phyloP scores from a whole-genome alignment of 2,329 filamentous ascomycete genomes.

The Coniochaeta prunicola region DNA sequence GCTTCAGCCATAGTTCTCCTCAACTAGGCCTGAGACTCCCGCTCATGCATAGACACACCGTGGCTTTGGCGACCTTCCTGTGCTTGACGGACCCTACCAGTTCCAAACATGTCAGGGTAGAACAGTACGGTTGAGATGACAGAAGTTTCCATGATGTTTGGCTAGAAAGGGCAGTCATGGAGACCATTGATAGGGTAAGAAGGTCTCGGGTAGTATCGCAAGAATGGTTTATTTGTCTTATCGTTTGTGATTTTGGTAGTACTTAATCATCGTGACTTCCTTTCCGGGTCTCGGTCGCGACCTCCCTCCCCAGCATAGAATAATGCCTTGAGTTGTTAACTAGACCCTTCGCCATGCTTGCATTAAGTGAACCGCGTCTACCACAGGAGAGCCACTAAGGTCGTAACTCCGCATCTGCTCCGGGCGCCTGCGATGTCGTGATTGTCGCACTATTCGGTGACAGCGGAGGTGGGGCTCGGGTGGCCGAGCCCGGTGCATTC shows the following conservation, averaged over 20 bases:
- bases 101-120: too few relatives aligned
- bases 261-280: neutral
- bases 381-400: neutral
- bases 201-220: neutral
- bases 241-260: neutral
- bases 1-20: neutral
- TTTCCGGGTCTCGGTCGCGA: neutral
- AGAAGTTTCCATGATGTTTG: neutral
- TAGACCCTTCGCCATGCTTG: neutral
- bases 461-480: neutral
- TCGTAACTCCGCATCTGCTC: neutral
- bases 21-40: neutral
- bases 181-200: neutral
- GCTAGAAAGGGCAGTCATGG: neutral
- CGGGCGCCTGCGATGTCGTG: neutral
- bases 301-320: neutral
- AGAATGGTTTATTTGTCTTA: neutral
- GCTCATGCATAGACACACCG: too few relatives aligned
- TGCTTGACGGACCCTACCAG: too few relatives aligned
- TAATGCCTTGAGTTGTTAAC: neutral
- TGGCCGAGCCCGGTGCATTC: neutral
- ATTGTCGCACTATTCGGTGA: neutral
- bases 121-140: neutral
- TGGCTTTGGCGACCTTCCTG: too few relatives aligned
- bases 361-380: neutral